Evolutionary conservation across 2,329 filamentous ascomycete species (phyloP).

Genomic region (Alternaria atra): DNA sequence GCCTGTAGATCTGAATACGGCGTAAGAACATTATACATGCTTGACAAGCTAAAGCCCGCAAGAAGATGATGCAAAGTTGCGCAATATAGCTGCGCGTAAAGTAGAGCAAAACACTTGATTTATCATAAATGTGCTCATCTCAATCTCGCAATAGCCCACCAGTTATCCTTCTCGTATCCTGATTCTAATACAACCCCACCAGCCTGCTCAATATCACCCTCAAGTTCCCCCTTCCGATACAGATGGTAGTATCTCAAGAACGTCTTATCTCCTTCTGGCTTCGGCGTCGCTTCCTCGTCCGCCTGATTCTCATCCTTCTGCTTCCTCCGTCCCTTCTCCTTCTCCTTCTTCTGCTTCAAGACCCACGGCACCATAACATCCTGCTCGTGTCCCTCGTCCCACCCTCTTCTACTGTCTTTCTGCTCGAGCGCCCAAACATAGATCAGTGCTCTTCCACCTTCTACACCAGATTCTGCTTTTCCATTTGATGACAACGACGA

Average conservation of each 20-base stretch:
- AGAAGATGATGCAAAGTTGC: background rate
- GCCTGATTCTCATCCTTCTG: background rate
- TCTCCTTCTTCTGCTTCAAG: slow-evolving; percentile 59
- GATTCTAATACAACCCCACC: slow-evolving; percentile 79
- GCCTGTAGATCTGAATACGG: slow-evolving; percentile 28
- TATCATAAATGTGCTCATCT: slow-evolving; percentile 4
- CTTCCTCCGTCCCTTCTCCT: slow-evolving; percentile 30
- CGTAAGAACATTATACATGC: background rate
- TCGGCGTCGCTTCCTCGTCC: slow-evolving; percentile 1
- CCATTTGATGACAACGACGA: background rate
- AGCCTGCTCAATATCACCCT: slow-evolving; percentile 76
- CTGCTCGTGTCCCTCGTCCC: slow-evolving; percentile 83
- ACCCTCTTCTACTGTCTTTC: slow-evolving; percentile 82
- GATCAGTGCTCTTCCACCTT: slow-evolving; percentile 73
- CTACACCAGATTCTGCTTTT: background rate
- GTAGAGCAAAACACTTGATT: background rate
- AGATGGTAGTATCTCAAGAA: slow-evolving; percentile 96
- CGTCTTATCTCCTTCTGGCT: slow-evolving; percentile 59
- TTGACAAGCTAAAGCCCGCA: background rate
- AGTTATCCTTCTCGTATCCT: slow-evolving; percentile 97
- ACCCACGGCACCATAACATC: slow-evolving; percentile 98
- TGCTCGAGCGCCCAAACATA: slow-evolving; percentile 98
- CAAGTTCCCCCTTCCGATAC: slow-evolving; percentile 85
- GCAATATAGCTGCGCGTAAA: background rate
- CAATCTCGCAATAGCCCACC: slow-evolving; percentile 79